Base-by-base conservation (phyloP, 2,329 filamentous ascomycete species). In the Lecanicillium sp. region DNA sequence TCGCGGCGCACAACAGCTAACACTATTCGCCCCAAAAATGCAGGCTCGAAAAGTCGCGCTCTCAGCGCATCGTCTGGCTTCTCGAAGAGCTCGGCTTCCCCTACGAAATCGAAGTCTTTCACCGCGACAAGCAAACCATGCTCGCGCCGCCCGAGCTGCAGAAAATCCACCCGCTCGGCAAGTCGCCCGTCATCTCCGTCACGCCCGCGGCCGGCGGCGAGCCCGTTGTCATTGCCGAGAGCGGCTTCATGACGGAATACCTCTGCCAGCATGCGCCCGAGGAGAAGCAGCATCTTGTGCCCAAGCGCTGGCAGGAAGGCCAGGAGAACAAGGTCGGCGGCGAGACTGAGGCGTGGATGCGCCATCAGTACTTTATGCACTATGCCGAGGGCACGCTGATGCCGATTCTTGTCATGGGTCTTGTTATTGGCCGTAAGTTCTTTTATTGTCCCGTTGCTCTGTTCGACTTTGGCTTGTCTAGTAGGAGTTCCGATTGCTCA, bases 381-480 rank as follows among this genome's bases (percentile, higher is more conserved):
- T 95, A 89, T 59, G 71, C 77, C 5, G 90, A 95, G 63, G 90
- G 89, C 9, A 85, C 76, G 44, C 62, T 95, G 44, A 92, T 94
- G 81, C 73, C 78, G 1, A 65, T 78, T 34, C 57, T 92, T 45
- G 60, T 89, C 1, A 60, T 85, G 44, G 63, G 69, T 12, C 54
- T 92, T 13, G 62, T 94, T 18, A 64, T 83, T 11, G 53, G 52
- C 4, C 57, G 70, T 73, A 54, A 42, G 66, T 61, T 25, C 2
- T 29, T 17, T 11, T 19, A 9, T 34, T n/a, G n/a, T 4, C n/a
- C n/a, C 5, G 19, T n/a, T n/a, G n/a, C n/a, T n/a, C n/a, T n/a
- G n/a, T n/a, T n/a, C n/a, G n/a, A n/a, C n/a, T n/a, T n/a, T n/a
- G n/a, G n/a, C n/a, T n/a, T n/a, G n/a, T n/a, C n/a, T n/a, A n/a